A percentile compares a stretch with the other conserved stretches of the same genome.
Conservation (phyloP, 2,329 filamentous ascomycete species). For the Periconia sp. region DNA sequence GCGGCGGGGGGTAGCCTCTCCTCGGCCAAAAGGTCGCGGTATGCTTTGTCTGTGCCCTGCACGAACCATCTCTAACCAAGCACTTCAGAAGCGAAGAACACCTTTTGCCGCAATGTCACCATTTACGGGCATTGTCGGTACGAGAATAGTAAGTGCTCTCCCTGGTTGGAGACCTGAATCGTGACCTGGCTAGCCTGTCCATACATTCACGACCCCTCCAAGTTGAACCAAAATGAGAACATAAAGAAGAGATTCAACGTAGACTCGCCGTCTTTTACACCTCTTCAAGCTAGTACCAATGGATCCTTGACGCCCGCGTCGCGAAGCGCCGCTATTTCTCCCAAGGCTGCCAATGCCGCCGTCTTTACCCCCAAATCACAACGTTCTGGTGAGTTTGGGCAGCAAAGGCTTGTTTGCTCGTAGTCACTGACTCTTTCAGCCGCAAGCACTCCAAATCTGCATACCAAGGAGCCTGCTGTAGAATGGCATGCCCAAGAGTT, state of each 20-base stretch:
- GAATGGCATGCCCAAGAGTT: constrained; percentile 58
- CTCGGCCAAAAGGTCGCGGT: constrained; percentile 52
- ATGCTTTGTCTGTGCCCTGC: constrained; percentile 16
- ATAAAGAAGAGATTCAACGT: constrained; percentile 85
- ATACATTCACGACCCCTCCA: constrained; percentile 84
- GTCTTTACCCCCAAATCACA: constrained; percentile 77
- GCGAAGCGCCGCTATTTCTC: constrained; percentile 81
- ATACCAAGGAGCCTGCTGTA: constrained; percentile 53
- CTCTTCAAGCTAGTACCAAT: constrained; percentile 60
- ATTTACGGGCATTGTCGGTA: constrained; percentile 94
- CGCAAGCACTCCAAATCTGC: constrained; percentile 50
- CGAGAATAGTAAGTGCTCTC: constrained; percentile 69
- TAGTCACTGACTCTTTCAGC: constrained; percentile 35
- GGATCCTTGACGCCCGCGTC: constrained; percentile 52
- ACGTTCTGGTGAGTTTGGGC: constrained; percentile 45
- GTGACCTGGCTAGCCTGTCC: constrained; percentile 62
- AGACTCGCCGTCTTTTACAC: constrained; percentile 94
- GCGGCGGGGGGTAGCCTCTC: constrained; percentile 50
- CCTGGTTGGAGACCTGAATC: constrained; percentile 12
- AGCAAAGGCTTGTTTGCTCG: constrained; percentile 2
- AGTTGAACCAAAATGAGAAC: constrained; percentile 61
- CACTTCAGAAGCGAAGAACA: constrained; percentile 74
- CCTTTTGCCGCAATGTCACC: constrained; percentile 87
- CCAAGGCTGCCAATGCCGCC: constrained; percentile 87
- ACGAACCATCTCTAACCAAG: constrained; percentile 25